Conservation (phyloP, 2,329 filamentous ascomycete species). For the Fusarium sp. region DNA sequence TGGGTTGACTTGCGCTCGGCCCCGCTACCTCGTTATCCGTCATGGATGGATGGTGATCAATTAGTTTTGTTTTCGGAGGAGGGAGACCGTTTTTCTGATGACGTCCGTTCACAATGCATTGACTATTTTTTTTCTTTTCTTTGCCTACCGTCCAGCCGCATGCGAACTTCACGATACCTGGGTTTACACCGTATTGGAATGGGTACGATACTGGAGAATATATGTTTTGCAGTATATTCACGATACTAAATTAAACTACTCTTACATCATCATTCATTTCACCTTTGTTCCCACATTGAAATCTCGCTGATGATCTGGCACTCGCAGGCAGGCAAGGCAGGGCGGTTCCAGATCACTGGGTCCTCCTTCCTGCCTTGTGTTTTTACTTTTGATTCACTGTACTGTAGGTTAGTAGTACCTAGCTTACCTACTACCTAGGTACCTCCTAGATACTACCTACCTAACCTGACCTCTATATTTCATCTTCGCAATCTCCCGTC, state of each 20-base stretch:
- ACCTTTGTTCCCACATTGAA: slow-evolving; percentile 30
- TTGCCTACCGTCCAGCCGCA: not conserved
- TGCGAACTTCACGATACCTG: not conserved
- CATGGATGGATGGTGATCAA: slow-evolving; percentile 13
- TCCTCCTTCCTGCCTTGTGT: slow-evolving; percentile 4
- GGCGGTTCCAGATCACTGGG: slow-evolving; percentile 49
- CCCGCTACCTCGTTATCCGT: slow-evolving; percentile 32
- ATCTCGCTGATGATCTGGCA: slow-evolving; percentile 46
- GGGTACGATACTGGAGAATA: not conserved
- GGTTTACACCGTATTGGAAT: slow-evolving; percentile 1
- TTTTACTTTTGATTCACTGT: not conserved
- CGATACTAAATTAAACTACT: not conserved
- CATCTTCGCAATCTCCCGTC: slow-evolving; percentile 39
- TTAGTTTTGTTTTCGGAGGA: not conserved
- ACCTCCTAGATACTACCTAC: too few species aligned
- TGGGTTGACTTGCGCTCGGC: slow-evolving; percentile 3
- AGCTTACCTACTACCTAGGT: too few species aligned
- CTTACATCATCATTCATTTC: not conserved
- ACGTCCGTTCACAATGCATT: slow-evolving; percentile 31
- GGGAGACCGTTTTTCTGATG: slow-evolving; percentile 20
- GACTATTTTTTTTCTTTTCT: slow-evolving; percentile 20
- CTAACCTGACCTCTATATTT: too few species aligned
- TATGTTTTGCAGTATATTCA: slow-evolving; percentile 5
- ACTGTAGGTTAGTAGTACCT: not conserved
- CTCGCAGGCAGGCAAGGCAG: slow-evolving; percentile 24